Conservation (phyloP, 2,329 filamentous ascomycete species). For the Fusarium robinianum region DNA sequence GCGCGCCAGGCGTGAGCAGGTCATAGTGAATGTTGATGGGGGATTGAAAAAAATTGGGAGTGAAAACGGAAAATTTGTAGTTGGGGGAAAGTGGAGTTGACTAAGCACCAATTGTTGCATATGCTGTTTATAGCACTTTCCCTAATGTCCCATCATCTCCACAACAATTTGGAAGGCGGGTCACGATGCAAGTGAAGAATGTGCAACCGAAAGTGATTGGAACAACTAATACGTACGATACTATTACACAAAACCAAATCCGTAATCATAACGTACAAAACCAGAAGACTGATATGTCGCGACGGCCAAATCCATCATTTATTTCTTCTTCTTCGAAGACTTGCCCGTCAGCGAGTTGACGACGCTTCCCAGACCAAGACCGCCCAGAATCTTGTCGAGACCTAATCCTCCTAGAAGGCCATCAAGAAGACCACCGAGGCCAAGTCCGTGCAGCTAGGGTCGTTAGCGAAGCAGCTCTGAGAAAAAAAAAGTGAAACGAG, state of each 20-base stretch:
- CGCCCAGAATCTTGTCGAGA: constrained; percentile 73
- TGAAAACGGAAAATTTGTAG: constrained; percentile 31
- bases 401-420: constrained; percentile 77
- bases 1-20: constrained; percentile 24
- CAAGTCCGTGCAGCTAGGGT: constrained; percentile 69
- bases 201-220: constrained; percentile 5
- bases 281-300: no score
- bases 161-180: neutral
- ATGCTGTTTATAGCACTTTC: neutral
- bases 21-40: constrained; percentile 26
- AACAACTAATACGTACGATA: neutral
- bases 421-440: constrained; percentile 80
- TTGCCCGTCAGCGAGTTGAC: constrained; percentile 51
- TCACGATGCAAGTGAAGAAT: neutral
- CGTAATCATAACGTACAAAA: constrained; percentile 5
- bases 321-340: constrained; percentile 44
- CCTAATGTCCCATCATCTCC: neutral
- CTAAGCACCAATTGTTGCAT: constrained; percentile 12
- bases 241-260: neutral
- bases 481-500: neutral
- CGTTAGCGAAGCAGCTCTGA: constrained; percentile 25
- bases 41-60: neutral
- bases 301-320: constrained; percentile 11
- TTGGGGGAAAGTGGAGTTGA: constrained; percentile 17
- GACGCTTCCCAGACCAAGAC: constrained; percentile 66